Percentiles rank a stretch among this genome's conserved stretches.
Evolutionary conservation across 2,329 filamentous ascomycete genomes (phyloP).

Genomic region (Arthrinium phaeospermum): DNA sequence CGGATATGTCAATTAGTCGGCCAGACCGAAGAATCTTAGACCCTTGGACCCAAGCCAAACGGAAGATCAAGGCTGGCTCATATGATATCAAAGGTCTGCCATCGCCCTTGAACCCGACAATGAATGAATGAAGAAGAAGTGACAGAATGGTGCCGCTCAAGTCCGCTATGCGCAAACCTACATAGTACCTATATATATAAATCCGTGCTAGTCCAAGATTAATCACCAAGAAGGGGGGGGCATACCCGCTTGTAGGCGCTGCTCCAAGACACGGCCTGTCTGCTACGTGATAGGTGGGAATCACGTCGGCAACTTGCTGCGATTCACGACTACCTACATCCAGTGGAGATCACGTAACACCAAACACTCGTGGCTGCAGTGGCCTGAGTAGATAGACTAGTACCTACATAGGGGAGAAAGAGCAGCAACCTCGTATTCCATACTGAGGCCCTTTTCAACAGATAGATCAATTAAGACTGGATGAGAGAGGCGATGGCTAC

Average conservation of each 20-base stretch:
- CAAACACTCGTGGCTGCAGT: constrained; percentile 3
- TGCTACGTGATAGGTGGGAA: neutral
- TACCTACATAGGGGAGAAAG: neutral
- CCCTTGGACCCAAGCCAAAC: neutral
- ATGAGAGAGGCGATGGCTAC: neutral
- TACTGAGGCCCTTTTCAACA: neutral
- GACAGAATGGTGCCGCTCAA: neutral
- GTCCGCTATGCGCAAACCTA: neutral
- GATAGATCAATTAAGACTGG: neutral
- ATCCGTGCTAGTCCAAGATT: neutral
- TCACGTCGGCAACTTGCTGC: constrained; percentile 4
- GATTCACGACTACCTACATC: constrained; percentile 15
- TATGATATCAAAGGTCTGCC: neutral
- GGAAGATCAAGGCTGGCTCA: neutral
- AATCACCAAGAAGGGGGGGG: neutral
- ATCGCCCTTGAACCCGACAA: neutral
- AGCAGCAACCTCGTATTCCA: neutral
- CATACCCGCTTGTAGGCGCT: neutral
- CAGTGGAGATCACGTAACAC: constrained; percentile 10
- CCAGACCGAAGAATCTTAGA: constrained; percentile 9
- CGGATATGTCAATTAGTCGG: constrained; percentile 14
- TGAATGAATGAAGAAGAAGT: neutral
- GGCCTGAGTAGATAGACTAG: neutral
- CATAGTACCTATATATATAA: neutral
- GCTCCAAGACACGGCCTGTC: neutral